Evolutionary conservation across 441 rosid genomes (phyloP).

Genomic region (Hypseocharis bilobata): DNA sequence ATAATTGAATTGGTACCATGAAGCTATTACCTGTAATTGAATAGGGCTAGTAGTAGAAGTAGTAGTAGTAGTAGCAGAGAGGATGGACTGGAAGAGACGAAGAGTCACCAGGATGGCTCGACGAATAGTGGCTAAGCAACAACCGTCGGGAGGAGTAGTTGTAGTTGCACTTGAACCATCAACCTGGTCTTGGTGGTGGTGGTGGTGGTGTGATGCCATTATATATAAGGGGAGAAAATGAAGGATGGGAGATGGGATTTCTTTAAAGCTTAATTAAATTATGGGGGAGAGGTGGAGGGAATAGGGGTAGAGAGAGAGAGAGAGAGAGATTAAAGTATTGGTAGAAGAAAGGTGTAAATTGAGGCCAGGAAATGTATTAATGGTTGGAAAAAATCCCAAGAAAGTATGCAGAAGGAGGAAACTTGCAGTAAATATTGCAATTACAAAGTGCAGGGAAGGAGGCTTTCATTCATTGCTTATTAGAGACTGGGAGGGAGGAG

Average conservation of each 20-base stretch:
- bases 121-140: conserved; percentile 9
- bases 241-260: conserved; percentile 37
- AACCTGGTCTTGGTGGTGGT: conserved; percentile 9
- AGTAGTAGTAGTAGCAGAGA: too few species aligned
- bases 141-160: conserved; percentile 7
- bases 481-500: not conserved
- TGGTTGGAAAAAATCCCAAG: conserved; percentile 40
- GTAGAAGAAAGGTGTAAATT: conserved; percentile 44
- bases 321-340: conserved; percentile 48
- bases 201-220: conserved; percentile 38
- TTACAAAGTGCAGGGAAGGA: conserved; percentile 10
- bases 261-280: conserved; percentile 72
- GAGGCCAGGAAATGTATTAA: conserved; percentile 52
- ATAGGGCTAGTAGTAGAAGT: too few species aligned
- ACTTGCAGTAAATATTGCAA: conserved; percentile 36
- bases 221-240: conserved; percentile 34
- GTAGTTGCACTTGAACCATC: conserved; percentile 1
- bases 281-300: conserved; percentile 42
- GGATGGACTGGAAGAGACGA: too few species aligned
- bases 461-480: conserved; percentile 1
- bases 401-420: conserved; percentile 28
- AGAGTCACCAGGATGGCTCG: not conserved
- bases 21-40: conserved; percentile 25
- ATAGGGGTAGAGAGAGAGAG: conserved; percentile 30
- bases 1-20: not conserved